phyloP scores from a whole-genome alignment of 768 basidiomycete species.

The Neoboletus magnificus region DNA sequence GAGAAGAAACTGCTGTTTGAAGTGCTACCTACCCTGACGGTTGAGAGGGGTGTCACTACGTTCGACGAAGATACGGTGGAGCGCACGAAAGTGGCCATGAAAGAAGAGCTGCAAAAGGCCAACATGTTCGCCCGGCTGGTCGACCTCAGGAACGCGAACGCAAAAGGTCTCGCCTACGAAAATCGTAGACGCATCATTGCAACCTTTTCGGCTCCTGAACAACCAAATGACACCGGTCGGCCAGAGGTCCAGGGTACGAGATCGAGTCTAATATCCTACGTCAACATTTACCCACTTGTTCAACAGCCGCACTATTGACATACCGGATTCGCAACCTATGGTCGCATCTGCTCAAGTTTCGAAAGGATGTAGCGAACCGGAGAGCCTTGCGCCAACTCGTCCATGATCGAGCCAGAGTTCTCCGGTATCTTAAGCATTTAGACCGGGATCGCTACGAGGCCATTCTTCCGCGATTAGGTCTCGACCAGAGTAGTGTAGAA shows the following conservation, averaged over 20 bases:
- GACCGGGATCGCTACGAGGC: slow-evolving; percentile 71
- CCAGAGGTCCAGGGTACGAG: slow-evolving; percentile 84
- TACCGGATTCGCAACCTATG: slow-evolving; percentile 81
- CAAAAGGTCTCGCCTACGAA: slow-evolving; percentile 81
- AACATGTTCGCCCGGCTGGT: slow-evolving; percentile 63
- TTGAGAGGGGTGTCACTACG: slow-evolving; percentile 27
- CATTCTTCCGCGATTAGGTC: slow-evolving; percentile 66
- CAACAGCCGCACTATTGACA: slow-evolving; percentile 80
- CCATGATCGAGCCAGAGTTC: slow-evolving; percentile 77
- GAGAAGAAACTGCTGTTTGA: slow-evolving; percentile 67
- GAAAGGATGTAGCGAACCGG: slow-evolving; percentile 74
- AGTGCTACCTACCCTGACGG: slow-evolving; percentile 56
- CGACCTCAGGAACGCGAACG: slow-evolving; percentile 86
- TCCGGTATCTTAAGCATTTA: slow-evolving; percentile 69
- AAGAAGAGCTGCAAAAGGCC: slow-evolving; percentile 44
- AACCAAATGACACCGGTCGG: slow-evolving; percentile 72
- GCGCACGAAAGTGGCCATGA: slow-evolving; percentile 24
- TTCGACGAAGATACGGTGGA: slow-evolving; percentile 19
- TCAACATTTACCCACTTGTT: not conserved
- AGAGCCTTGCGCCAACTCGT: slow-evolving; percentile 74
- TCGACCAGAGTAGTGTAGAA: slow-evolving; percentile 80
- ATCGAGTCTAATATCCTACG: not conserved
- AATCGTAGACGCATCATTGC: slow-evolving; percentile 77
- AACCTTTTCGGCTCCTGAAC: slow-evolving; percentile 70
- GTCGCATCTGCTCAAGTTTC: slow-evolving; percentile 64